Base-by-base conservation (phyloP, 257 asterid genomes). In the Parsonsia alboflavescens region DNA sequence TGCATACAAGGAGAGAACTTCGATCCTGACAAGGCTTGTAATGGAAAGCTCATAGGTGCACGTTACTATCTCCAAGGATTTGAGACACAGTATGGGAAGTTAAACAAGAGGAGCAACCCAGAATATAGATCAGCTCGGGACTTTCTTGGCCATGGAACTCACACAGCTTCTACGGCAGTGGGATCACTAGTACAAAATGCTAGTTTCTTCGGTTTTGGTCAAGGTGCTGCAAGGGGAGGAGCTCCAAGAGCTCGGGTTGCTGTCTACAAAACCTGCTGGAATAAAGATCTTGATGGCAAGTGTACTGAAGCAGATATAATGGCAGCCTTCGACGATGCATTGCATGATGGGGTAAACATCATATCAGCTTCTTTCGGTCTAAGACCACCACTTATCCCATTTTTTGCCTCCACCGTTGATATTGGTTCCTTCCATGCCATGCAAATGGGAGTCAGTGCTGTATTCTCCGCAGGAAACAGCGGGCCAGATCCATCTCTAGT, bases 211-310 rank as follows among this genome's bases (percentile, higher is more conserved):
- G 90, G 90, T 5, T 80, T 88, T 2, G 92, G 80, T 0, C 49
- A 24, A 0, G 93, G 93, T 7, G 75, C 74, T 16, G 93, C 89
- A 0, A 77, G 93, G 48, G 96, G 96, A 1, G 96, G 96, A 39
- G 89, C 93, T 9, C 96, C 96, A 21, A 78, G 85, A 80, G 89
- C 91, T 1, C 80, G 93, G 65, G 76, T 90, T 5, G 96, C 96
- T 5, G 90, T 85, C 72, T 90, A 90, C 88, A 90, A 90, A 53
- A 80, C 80, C 21, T 90, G 96, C 80, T 90, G 96, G 96, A 83
- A 72, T 72, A 26, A 44, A 12, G n/a, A 42, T 1, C 76, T 82
- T 7, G 77, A 64, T 10, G 89, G 81, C 0, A 65, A 6, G 44
- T 90, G 96, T 79, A 76, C 75, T 3, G 93, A 86, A 19, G 92